Evolutionary conservation across 2,329 filamentous ascomycete genomes (phyloP).

Genomic region (Didymella glomerata): DNA sequence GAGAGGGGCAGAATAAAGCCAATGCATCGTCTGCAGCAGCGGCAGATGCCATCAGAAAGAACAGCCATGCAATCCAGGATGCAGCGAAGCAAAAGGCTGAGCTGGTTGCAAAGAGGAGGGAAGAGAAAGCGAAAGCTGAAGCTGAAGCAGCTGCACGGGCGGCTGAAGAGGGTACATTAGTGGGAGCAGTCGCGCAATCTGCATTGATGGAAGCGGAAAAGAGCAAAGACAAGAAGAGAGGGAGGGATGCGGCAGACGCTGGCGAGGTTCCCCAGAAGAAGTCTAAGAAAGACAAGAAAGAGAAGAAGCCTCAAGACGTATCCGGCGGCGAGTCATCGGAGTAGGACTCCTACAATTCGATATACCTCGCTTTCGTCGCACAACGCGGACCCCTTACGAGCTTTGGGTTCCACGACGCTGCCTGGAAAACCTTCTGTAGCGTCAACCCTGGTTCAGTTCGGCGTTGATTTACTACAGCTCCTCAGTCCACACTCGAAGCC

Average conservation of each 20-base stretch:
- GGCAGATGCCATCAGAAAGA: slow-evolving; percentile 64
- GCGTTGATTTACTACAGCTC: too few relatives aligned
- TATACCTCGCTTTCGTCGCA: neutral
- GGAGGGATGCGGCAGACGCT: neutral
- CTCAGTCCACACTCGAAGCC: too few relatives aligned
- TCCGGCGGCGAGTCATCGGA: neutral
- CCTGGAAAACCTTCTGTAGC: too few relatives aligned
- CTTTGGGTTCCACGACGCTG: too few relatives aligned
- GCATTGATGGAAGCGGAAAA: neutral
- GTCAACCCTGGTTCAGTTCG: too few relatives aligned
- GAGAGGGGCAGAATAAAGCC: slow-evolving; percentile 71
- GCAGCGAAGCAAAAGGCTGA: slow-evolving; percentile 36
- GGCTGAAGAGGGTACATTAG: neutral
- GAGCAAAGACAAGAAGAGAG: slow-evolving; percentile 17
- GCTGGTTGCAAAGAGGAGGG: slow-evolving; percentile 28
- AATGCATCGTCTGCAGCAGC: slow-evolving; percentile 76
- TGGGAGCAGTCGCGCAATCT: neutral
- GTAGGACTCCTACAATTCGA: neutral
- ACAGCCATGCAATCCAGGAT: slow-evolving; percentile 26
- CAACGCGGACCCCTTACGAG: too few relatives aligned
- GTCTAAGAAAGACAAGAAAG: slow-evolving; percentile 14
- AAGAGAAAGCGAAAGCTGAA: slow-evolving; percentile 25
- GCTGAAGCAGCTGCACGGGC: slow-evolving; percentile 18
- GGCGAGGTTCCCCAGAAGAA: slow-evolving; percentile 13
- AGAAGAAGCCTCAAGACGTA: neutral